Evolutionary conservation across 1,284 basidiomycete species (phyloP), one percentile per base, ranked within the genome.

Genomic region (Vanrija sp.): DNA sequence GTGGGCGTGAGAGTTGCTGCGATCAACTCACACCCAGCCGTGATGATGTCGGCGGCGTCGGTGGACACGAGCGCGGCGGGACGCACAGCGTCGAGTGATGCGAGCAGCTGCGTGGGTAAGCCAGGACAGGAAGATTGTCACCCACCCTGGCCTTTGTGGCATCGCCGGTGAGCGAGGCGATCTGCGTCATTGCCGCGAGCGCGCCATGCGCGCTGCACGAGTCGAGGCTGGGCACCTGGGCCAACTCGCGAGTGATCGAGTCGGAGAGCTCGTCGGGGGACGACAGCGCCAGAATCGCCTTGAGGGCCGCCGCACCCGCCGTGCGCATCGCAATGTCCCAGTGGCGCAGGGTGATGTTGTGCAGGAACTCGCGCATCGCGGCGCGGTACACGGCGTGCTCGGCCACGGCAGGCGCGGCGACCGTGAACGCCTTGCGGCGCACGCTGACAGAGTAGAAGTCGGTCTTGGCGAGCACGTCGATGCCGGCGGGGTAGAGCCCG

Each of bases 401-500:
- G 14, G 93, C 90, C 18, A 98, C 88, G 60, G 87, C 84, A 31
- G 89, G 86, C 41, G 92, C 89, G 44, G 90, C 89, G 5, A 81
- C 75, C 6, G 90, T 77, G 69, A 95, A 98, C 0, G 94, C 86
- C 62, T 88, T 88, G 55, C 87, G 81, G 27, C 90, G 79, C 9
- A 93, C 81, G 60, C 91, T 89, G 45, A 98, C 88, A 18, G 91
- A 86, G 75, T 91, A 96, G 73, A 98, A 98, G 76, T 98, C 96
- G 1, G 90, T 91, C 71, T 89, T 88, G 43, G 85, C 81, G 31
- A 99, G 79, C 16, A 97, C 85, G 65, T 93, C 89, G 56, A 99
- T 97, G 1, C 96, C 96, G 73, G 94, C 86, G 38, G 90, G 87
- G 69, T 98, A 94, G 49, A 93, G 76, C 47, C 81, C 85, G 76